Conservation (phyloP, 768 basidiomycete species). For the Hortiboletus flavorubellus region DNA sequence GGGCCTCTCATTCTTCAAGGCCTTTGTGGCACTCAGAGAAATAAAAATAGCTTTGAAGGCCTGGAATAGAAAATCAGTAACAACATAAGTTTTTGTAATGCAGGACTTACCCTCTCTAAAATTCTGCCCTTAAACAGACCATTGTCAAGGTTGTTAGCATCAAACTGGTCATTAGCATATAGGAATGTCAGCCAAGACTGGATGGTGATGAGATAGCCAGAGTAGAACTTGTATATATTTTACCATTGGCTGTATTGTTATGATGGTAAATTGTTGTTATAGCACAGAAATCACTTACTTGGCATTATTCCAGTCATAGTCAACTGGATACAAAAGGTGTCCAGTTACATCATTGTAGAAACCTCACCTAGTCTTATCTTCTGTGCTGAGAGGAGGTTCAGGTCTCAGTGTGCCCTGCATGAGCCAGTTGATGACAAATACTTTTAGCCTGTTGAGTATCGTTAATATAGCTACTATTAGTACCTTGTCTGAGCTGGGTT, state of each 20-base stretch:
- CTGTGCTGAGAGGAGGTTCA: background rate
- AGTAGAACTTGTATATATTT: background rate
- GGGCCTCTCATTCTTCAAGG: background rate
- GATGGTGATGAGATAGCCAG: background rate
- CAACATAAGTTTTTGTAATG: background rate
- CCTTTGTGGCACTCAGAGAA: background rate
- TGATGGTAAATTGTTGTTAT: no score
- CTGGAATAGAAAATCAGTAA: background rate
- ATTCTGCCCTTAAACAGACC: background rate
- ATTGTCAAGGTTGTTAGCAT: background rate
- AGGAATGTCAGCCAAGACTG: constrained; percentile 1
- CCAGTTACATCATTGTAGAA: background rate
- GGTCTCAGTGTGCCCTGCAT: background rate
- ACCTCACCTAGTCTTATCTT: background rate
- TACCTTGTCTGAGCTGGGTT: background rate
- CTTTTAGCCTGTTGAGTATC: background rate
- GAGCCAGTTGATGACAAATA: background rate
- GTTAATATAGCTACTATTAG: background rate
- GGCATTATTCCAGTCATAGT: background rate
- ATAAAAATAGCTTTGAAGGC: constrained; percentile 1
- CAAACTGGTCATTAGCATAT: background rate
- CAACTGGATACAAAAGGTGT: background rate
- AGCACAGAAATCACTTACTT: background rate
- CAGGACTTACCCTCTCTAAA: background rate
- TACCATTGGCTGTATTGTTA: background rate